Evolutionary conservation across 2,329 filamentous ascomycete species (phyloP).

Genomic region (Epicoccum nigrum): DNA sequence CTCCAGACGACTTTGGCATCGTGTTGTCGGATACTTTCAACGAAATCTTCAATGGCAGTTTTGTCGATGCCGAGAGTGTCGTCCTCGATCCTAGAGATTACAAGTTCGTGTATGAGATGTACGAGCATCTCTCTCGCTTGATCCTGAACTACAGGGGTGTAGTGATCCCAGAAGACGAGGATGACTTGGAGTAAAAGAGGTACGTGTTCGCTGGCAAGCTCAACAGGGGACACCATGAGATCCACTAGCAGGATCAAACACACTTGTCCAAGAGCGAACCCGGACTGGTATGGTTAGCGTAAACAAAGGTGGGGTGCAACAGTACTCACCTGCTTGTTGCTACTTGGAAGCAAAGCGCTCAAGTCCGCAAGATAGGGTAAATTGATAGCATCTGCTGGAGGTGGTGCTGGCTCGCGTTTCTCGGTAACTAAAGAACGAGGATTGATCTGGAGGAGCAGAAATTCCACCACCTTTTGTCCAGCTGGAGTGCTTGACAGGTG

Average conservation of each 20-base stretch:
- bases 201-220: constrained; percentile 77
- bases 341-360: constrained; percentile 34
- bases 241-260: constrained; percentile 94
- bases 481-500: constrained; percentile 87
- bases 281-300: constrained; percentile 58
- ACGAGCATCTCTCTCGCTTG: constrained; percentile 98
- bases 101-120: constrained; percentile 93
- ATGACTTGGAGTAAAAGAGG: constrained; percentile 89
- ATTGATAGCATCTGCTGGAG: constrained; percentile 73
- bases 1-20: constrained; percentile 87
- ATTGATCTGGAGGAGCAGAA: constrained; percentile 85
- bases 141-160: constrained; percentile 91
- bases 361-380: constrained; percentile 83
- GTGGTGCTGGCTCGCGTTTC: constrained; percentile 60
- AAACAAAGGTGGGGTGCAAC: background rate
- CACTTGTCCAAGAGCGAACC: constrained; percentile 90
- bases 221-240: constrained; percentile 90
- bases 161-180: constrained; percentile 95
- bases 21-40: constrained; percentile 84
- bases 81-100: constrained; percentile 79
- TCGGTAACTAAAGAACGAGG: constrained; percentile 98
- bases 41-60: constrained; percentile 81
- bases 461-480: constrained; percentile 91
- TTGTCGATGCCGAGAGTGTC: constrained; percentile 69
- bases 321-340: constrained; percentile 38